Evolutionary conservation across 441 rosid species (phyloP).

Genomic region (Euphorbia corollata): DNA sequence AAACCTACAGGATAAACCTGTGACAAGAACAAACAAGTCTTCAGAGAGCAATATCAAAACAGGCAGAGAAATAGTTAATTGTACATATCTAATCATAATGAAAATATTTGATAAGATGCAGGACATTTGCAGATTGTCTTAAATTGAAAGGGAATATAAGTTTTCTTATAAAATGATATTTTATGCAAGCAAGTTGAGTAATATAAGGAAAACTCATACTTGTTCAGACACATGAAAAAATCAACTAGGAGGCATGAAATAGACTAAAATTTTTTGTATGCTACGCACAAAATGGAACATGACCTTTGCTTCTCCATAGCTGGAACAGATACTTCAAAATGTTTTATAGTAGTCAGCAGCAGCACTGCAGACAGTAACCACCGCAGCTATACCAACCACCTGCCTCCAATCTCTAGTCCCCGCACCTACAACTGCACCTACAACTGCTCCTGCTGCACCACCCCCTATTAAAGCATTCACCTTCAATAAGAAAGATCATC

Average conservation of each 20-base stretch:
- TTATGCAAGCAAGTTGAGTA: background rate
- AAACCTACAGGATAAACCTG: background rate
- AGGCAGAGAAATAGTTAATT: background rate
- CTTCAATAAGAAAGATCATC: constrained; percentile 31
- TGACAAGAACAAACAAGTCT: background rate
- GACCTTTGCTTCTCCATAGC: constrained; percentile 19
- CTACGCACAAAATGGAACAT: background rate
- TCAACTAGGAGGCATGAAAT: background rate
- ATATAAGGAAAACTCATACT: background rate
- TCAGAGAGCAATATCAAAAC: background rate
- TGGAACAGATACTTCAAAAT: constrained; percentile 25
- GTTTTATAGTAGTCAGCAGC: constrained; percentile 59
- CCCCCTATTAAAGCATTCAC: constrained; percentile 69
- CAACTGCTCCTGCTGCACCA: constrained; percentile 71
- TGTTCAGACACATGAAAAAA: background rate
- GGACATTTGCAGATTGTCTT: background rate
- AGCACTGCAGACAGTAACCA: constrained; percentile 54
- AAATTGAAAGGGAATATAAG: background rate
- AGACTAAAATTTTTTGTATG: background rate
- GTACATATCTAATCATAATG: background rate
- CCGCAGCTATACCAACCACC: constrained; percentile 47
- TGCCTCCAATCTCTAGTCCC: constrained; percentile 55
- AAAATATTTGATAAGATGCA: background rate
- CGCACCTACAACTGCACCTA: too few relatives aligned
- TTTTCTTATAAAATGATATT: background rate